A percentile compares a stretch with the other conserved stretches of the same genome.
Evolutionary conservation across 192 early-diverging fungal species (phyloP).

Genomic region (Rhizophagus prolifer): DNA sequence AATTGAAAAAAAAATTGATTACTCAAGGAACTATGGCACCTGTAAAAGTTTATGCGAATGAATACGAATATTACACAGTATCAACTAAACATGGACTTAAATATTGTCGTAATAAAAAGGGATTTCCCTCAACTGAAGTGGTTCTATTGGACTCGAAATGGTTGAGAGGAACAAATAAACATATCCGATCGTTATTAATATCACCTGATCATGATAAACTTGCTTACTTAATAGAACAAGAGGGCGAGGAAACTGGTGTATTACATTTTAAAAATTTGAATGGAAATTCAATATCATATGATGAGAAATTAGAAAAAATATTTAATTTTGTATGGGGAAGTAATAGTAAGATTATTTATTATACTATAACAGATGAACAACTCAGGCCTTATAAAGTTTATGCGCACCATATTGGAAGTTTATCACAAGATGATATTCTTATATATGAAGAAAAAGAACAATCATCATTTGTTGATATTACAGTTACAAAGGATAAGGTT

Average conservation of each 20-base stretch:
- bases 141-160: slow-evolving; percentile 53
- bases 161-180: slow-evolving; percentile 43
- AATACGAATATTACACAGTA: slow-evolving; percentile 57
- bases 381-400: slow-evolving; percentile 64
- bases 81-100: slow-evolving; percentile 47
- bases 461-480: slow-evolving; percentile 75
- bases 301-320: slow-evolving; percentile 41
- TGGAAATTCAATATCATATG: slow-evolving; percentile 23
- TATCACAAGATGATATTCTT: slow-evolving; percentile 49
- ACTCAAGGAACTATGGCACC: slow-evolving; percentile 44
- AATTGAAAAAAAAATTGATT: slow-evolving; percentile 51
- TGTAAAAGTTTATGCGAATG: slow-evolving; percentile 44
- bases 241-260: slow-evolving; percentile 53
- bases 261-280: slow-evolving; percentile 51
- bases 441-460: slow-evolving; percentile 65
- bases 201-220: slow-evolving; percentile 55
- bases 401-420: slow-evolving; percentile 51
- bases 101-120: slow-evolving; percentile 47
- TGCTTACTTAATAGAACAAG: slow-evolving; percentile 51
- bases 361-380: slow-evolving; percentile 68
- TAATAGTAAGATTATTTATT: slow-evolving; percentile 55
- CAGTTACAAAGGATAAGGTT: slow-evolving; percentile 67
- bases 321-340: slow-evolving; percentile 78
- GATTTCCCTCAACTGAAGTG: slow-evolving; percentile 44
- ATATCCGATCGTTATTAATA: slow-evolving; percentile 49